Percentiles rank a stretch among this genome's conserved stretches.
Evolutionary conservation across 768 basidiomycete genomes (phyloP).

Genomic region (Cubamyces lactineus): DNA sequence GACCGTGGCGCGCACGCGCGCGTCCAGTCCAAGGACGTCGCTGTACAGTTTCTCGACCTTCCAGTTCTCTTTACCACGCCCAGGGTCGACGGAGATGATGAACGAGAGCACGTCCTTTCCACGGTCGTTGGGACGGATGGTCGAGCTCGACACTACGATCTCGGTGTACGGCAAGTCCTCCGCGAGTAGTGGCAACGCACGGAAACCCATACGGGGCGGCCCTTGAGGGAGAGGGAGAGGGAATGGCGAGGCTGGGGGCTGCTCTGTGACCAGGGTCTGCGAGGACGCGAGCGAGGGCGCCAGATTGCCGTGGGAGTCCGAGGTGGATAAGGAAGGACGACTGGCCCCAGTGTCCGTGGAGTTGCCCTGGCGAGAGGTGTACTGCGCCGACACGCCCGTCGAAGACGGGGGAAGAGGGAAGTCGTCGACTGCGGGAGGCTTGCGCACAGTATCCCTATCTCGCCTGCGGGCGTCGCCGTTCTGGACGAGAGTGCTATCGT

Average conservation of each 20-base stretch:
- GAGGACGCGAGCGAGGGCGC: slow-evolving; percentile 21
- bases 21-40: slow-evolving; percentile 88
- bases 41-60: slow-evolving; percentile 93
- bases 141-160: slow-evolving; percentile 75
- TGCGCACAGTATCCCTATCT: slow-evolving; percentile 26
- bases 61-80: slow-evolving; percentile 72
- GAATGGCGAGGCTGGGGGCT: slow-evolving; percentile 33
- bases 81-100: slow-evolving; percentile 74
- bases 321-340: slow-evolving; percentile 22
- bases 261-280: slow-evolving; percentile 27
- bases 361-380: slow-evolving; percentile 17
- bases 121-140: slow-evolving; percentile 85
- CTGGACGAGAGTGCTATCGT: slow-evolving; percentile 25
- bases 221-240: slow-evolving; percentile 34
- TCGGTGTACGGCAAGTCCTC: slow-evolving; percentile 74
- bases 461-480: slow-evolving; percentile 12
- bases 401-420: slow-evolving; percentile 50
- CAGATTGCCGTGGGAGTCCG: slow-evolving; percentile 21
- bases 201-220: slow-evolving; percentile 49
- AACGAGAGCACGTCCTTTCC: slow-evolving; percentile 94
- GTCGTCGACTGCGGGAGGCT: slow-evolving; percentile 51
- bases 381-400: slow-evolving; percentile 12
- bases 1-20: slow-evolving; percentile 58
- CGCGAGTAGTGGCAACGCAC: slow-evolving; percentile 70
- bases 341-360: slow-evolving; percentile 11